Conservation (phyloP, 75 land plant genomes). For the Isoetes taiwanensis region DNA sequence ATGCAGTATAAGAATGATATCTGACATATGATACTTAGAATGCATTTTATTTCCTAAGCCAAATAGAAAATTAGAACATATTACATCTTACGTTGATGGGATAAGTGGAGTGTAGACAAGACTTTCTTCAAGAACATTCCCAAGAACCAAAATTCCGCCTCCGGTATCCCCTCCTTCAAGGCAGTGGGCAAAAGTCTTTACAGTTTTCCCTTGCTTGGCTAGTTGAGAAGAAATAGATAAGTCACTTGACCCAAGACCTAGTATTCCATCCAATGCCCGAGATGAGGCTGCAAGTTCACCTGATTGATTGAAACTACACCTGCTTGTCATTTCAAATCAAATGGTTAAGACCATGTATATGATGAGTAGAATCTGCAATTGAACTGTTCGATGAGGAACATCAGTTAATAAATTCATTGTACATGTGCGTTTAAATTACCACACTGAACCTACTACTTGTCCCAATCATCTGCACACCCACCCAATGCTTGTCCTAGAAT, state of each 20-base stretch:
- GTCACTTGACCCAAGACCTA: conserved; percentile 69
- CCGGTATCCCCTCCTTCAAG: conserved; percentile 56
- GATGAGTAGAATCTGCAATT: too few relatives aligned
- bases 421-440: too few relatives aligned
- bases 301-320: conserved; percentile 45
- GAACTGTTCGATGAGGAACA: too few relatives aligned
- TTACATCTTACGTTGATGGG: too few relatives aligned
- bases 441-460: too few relatives aligned
- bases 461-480: too few relatives aligned
- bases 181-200: conserved; percentile 68
- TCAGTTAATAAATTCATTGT: too few relatives aligned
- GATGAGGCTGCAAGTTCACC: conserved; percentile 33
- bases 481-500: neutral
- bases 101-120: conserved; percentile 52
- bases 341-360: too few relatives aligned
- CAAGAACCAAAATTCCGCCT: conserved; percentile 62
- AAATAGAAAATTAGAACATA: too few relatives aligned
- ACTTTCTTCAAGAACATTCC: conserved; percentile 47
- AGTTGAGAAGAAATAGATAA: conserved; percentile 63
- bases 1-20: too few relatives aligned
- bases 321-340: neutral
- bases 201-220: conserved; percentile 38
- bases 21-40: too few relatives aligned
- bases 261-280: conserved; percentile 71
- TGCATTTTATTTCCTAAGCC: too few relatives aligned